Base-by-base conservation (phyloP, 169 alveolate species). In the Nephromyces sp. region DNA sequence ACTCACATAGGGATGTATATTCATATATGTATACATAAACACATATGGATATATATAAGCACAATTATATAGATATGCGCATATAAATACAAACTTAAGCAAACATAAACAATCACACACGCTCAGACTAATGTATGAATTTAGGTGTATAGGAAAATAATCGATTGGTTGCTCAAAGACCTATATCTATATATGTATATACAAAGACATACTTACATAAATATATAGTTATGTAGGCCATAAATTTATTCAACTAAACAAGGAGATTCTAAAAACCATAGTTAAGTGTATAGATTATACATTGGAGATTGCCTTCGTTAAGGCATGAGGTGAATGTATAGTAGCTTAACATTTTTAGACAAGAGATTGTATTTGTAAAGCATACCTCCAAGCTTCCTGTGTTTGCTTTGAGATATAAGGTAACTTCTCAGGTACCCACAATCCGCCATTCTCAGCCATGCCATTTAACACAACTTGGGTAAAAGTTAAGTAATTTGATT, bases 381-480 rank as follows among this genome's bases (percentile, higher is more conserved):
- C 74, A 30, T 2, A 51, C 68, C 68, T 62, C 75, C 70, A 66
- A n/a, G 4, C 15, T 1, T 24, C 29, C 34, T n/a, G 33, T 28
- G 4, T 6, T 0, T 4, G n/a, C 30, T 15, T 32, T 30, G 32
- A 31, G 0, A 75, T 35, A 1, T 24, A 5, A 25, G 79, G 79
- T 15, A 73, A 4, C n/a, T 1, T 3, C 27, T 52, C 68, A 3
- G 81, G 76, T 52, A 66, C 5, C 28, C 52, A 31, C 8, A 75
- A 53, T 15, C 81, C 81, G 4, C 81, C 81, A 25, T 75, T 76
- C 4, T 64, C 81, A 32, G 76, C 68, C 6, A 75, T 27, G 0
- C 81, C 81, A 21, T 63, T 4, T 21, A 35, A 65, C 32, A 63
- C 57, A 1, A 69, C 72, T 3, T 30, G 31, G 1, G 6, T 2